Base-by-base conservation (phyloP, 202 grass and related monocot species). In the Setaria italica region DNA sequence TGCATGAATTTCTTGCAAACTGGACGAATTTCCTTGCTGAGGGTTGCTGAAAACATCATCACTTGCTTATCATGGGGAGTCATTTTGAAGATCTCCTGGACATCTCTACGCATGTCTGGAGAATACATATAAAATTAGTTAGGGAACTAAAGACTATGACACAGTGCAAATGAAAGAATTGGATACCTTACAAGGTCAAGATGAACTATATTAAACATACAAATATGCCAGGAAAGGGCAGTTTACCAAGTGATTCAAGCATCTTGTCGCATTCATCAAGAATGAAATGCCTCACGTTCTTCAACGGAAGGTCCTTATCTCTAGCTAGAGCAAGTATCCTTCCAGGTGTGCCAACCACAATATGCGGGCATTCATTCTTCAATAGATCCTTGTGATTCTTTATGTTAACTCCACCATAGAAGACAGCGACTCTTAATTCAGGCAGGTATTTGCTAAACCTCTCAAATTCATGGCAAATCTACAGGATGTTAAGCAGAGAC, bases 71-170 rank as follows among this genome's bases (percentile, higher is more conserved):
- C 97, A 85, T 97, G 97, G 43, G 97, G 97, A 62, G 97, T 99
- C 97, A 99, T 94, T 89, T 99, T 99, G 77, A 99, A 99, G 43
- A 99, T 99, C 90, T 99, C 97, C 85, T 99, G 97, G 21, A 99
- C 97, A 85, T 99, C 97, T 66, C 92, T 99, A 54, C 94, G 85
- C 94, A 99, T 99, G 58, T 97, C 97, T 96, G 87, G 78, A 94
- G 29, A 78, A 82, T 34, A 78, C 3, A 72, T 47, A 35, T 15
- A 70, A 34, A 15, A 10, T 65, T 32, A 80, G 43, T 71, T 29
- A 48, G 21, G 30, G 72, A 74, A 54, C 25, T 51, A 49, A 73
- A 51, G 13, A 47, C 67, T 70, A 72, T 50, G 46, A 72, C 29
- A 45, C 15, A 17, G 19, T 21, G 20, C 45, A 9, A 72, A 17